Evolutionary conservation across 2,329 filamentous ascomycete species (phyloP), one percentile per base, ranked within the genome.

Genomic region (Ophiosphaerella herpotricha): DNA sequence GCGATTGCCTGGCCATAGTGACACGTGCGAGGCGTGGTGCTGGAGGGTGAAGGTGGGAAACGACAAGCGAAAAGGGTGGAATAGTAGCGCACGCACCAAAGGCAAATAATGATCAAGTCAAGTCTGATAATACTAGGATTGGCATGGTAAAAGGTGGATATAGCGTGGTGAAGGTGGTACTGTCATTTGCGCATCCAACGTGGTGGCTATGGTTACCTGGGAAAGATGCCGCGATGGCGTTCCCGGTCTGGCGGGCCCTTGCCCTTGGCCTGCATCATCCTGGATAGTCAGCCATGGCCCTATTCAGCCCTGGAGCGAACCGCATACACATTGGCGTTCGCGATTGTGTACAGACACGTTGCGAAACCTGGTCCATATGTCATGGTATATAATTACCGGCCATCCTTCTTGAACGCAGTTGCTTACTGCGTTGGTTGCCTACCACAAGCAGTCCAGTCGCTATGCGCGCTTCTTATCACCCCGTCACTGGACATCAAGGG

Each of bases 141-240:
- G 50, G 57, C 54, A 59, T 46, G 51, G 57, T 54, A 59, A 50
- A 61, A 61, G 47, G 50, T 46, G 44, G 49, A 42, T 26, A 49
- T 48, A 56, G 55, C 55, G 60, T 59, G 53, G 50, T 61, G 60
- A 57, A 64, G 51, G 51, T 52, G 60, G 64, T 66, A 70, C 67
- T 70, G 59, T 70, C 66, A 71, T 73, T 68, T 68, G 65, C 62
- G 58, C 61, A 57, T 56, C 18, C 51, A 50, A 54, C 47, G 48
- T 55, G 54, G 56, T 57, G 46, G 52, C 50, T 52, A 57, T 46
- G 50, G 55, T 29, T 55, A 47, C 50, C 51, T 51, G 54, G 24
- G 44, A 47, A 46, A 45, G 48, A 54, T 54, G 55, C 55, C 54
- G 54, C 54, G 54, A 58, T 57, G 61, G 53, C 54, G 59, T 61